Evolutionary conservation across 2,329 filamentous ascomycete species (phyloP).

Genomic region (Akanthomyces muscarius): DNA sequence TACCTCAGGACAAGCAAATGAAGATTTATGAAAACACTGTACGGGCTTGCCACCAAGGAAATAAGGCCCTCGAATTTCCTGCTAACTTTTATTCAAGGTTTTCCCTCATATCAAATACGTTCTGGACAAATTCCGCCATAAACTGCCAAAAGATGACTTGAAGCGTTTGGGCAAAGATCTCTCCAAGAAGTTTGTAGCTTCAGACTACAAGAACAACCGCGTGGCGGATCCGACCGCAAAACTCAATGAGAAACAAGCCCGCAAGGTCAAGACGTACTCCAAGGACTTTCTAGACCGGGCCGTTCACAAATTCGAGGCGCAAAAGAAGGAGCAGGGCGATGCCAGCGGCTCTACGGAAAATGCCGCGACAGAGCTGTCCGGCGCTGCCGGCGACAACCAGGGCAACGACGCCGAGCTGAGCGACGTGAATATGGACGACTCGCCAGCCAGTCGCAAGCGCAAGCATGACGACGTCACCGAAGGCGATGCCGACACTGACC

Average conservation of each 20-base stretch:
- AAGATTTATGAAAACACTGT: conserved; percentile 94
- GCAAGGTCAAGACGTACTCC: conserved; percentile 78
- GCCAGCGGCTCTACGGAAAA: conserved; percentile 45
- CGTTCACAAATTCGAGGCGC: conserved; percentile 66
- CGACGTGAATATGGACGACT: conserved; percentile 43
- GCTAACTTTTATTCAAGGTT: conserved; percentile 49
- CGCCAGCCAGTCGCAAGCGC: conserved; percentile 56
- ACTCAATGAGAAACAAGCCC: conserved; percentile 72
- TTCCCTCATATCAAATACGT: conserved; percentile 82
- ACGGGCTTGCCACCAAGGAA: conserved; percentile 34
- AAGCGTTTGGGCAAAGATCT: conserved; percentile 64
- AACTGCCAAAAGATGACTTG: conserved; percentile 74
- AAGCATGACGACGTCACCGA: conserved; percentile 54
- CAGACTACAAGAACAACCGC: conserved; percentile 86
- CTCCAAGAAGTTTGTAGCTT: conserved; percentile 83
- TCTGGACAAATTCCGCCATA: conserved; percentile 80
- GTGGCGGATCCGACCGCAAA: conserved; percentile 70
- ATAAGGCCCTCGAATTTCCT: background rate
- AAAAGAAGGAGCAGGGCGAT: conserved; percentile 58
- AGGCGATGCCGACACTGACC: conserved; percentile 32
- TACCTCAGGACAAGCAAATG: conserved; percentile 81
- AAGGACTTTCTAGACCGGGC: conserved; percentile 85
- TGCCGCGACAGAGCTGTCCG: conserved; percentile 34
- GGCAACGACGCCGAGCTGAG: conserved; percentile 30
- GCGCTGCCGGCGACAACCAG: conserved; percentile 28